A percentile compares a stretch with the other conserved stretches of the same genome.
Evolutionary conservation across 2,329 filamentous ascomycete genomes (phyloP).

Genomic region (Cladophialophora carrionii): DNA sequence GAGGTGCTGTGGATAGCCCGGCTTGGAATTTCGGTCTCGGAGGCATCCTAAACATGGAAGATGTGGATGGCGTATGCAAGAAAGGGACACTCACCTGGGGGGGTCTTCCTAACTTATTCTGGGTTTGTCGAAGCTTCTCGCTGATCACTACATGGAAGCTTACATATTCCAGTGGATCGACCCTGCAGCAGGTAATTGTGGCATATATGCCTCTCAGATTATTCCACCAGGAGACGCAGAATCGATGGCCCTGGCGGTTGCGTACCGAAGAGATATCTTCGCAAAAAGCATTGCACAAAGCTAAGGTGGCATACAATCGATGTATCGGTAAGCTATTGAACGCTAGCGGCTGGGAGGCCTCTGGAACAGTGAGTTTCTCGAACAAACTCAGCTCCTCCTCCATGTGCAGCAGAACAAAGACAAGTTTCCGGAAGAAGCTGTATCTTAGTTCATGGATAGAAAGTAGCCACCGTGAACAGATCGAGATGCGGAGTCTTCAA

Average conservation of each 20-base stretch:
- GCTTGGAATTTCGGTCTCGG: constrained; percentile 32
- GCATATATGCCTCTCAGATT: constrained; percentile 36
- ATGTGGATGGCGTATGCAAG: constrained; percentile 27
- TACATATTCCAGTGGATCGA: constrained; percentile 36
- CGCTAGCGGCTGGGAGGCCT: too few species aligned
- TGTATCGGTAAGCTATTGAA: not conserved
- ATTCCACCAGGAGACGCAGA: constrained; percentile 36
- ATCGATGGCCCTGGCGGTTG: constrained; percentile 26
- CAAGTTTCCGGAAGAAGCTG: not conserved
- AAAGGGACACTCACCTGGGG: constrained; percentile 37
- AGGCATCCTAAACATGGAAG: constrained; percentile 28
- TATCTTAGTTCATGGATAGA: not conserved
- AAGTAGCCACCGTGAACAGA: not conserved
- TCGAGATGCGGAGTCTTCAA: not conserved
- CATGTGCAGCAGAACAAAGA: not conserved
- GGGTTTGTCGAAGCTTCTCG: constrained; percentile 21
- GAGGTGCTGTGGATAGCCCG: constrained; percentile 17
- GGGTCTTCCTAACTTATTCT: constrained; percentile 38
- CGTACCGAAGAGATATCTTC: constrained; percentile 30
- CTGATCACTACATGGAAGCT: not conserved
- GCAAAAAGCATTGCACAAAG: not conserved
- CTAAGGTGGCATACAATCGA: not conserved
- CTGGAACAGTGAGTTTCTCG: not conserved
- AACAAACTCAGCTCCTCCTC: not conserved
- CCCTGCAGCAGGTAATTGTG: constrained; percentile 32